Conservation (phyloP, 139 green algal species). For the Tetraselmis striata region DNA sequence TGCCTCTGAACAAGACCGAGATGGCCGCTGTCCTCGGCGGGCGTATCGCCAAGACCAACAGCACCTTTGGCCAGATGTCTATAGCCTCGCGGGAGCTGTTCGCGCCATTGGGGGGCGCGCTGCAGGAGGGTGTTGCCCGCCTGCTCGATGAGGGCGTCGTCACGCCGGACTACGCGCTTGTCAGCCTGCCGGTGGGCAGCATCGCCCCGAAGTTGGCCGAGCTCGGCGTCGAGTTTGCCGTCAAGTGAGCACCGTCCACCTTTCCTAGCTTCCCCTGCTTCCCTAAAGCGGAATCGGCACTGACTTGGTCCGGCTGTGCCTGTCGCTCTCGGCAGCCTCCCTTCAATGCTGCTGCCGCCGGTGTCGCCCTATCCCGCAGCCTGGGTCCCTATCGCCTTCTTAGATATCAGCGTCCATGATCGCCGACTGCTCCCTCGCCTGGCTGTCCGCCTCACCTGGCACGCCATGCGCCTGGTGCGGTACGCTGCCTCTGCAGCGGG, state of each 20-base stretch:
- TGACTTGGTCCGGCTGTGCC: too few species aligned
- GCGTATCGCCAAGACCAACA: not conserved
- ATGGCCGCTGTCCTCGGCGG: not conserved
- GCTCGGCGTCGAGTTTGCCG: not conserved
- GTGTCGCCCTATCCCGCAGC: not conserved
- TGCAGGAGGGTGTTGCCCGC: not conserved
- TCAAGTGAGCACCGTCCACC: not conserved
- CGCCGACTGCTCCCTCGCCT: not conserved
- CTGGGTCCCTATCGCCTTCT: not conserved
- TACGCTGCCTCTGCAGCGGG: not conserved
- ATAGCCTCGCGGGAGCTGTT: not conserved
- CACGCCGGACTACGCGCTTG: not conserved
- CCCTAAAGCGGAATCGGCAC: not conserved
- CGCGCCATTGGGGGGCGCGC: not conserved
- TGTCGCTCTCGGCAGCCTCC: not conserved
- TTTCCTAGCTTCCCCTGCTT: not conserved
- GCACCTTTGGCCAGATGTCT: not conserved
- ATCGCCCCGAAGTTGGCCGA: not conserved
- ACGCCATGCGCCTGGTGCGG: not conserved
- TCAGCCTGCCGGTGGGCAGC: not conserved
- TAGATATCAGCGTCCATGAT: not conserved
- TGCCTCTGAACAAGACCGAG: not conserved
- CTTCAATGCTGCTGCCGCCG: not conserved
- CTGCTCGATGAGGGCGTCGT: not conserved
- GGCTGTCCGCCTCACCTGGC: not conserved